Evolutionary conservation across 2,329 filamentous ascomycete genomes (phyloP), one percentile per base, ranked within the genome.

Genomic region (Boeremia lycopersici): DNA sequence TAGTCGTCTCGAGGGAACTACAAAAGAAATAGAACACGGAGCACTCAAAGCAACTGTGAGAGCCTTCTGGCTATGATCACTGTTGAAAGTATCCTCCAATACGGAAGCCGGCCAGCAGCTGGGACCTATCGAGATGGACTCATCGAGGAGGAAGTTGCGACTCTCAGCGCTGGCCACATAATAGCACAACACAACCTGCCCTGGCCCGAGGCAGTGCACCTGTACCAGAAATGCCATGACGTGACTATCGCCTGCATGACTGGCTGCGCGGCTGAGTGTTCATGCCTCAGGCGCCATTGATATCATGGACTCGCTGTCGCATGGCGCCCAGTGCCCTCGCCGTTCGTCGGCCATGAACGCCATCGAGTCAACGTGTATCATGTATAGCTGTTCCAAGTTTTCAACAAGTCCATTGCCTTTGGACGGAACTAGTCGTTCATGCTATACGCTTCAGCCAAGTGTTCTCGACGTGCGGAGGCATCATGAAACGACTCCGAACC

Each of bases 51-150:
- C 60, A 61, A 67, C 65, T 67, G 63, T 61, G 61, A 65, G 63
- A 68, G 61, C 61, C 56, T 57, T 47, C 36, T 52, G 57, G 63
- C 67, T 36, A 62, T 64, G 65, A 68, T 62, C 61, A 56, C 65
- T 62, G 65, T 68, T 67, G 60, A 68, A 68, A 68, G 63, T 68
- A 67, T 63, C 63, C 65, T 68, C 65, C 65, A 44, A 68, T 19
- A 68, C 13, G 19, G 10, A 56, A 58, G 36, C 36, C 28, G 38
- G 53, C 49, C 51, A 47, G 59, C 48, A 48, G 48, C 50, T 48
- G 55, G 56, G 47, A 60, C 52, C 36, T 48, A 48, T 53, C 42
- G 60, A 51, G 54, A 54, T 46, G 25, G 61, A 63, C 61, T 64
- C 58, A 49, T 49, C 42, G 61, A 58, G 62, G 42, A 60, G 31